phyloP scores from a whole-genome alignment of 2,329 filamentous ascomycete species.

The Chalara sp. region DNA sequence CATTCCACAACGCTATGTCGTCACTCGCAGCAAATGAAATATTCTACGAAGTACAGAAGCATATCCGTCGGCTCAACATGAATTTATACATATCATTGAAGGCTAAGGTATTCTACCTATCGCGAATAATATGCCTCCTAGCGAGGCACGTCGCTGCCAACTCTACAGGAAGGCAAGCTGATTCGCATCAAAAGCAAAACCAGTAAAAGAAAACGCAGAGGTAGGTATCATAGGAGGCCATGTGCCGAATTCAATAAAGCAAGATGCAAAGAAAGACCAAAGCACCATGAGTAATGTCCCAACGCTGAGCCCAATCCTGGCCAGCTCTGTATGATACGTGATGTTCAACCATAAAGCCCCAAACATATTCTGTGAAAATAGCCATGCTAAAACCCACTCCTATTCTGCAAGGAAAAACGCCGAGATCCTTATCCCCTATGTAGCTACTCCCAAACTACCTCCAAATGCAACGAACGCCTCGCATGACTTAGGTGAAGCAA shows the following conservation, averaged over 20 bases:
- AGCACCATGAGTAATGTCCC: constrained; percentile 7
- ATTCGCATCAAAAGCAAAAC: neutral
- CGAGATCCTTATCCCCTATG: constrained; percentile 12
- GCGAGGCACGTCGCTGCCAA: too few relatives aligned
- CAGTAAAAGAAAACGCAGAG: constrained; percentile 8
- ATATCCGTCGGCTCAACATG: too few relatives aligned
- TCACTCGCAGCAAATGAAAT: too few relatives aligned
- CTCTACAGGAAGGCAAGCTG: too few relatives aligned
- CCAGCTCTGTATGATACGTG: too few relatives aligned
- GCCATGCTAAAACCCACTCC: constrained; percentile 4
- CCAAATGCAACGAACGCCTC: constrained; percentile 27
- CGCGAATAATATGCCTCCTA: too few relatives aligned
- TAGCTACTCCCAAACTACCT: constrained; percentile 15
- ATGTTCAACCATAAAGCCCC: neutral
- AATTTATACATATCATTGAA: too few relatives aligned
- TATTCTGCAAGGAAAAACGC: constrained; percentile 23
- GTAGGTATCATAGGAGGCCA: constrained; percentile 5
- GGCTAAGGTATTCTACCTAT: too few relatives aligned
- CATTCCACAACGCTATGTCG: too few relatives aligned
- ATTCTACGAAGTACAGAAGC: too few relatives aligned
- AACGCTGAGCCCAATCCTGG: too few relatives aligned
- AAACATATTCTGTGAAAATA: neutral
- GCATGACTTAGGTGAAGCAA: constrained; percentile 4
- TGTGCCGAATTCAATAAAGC: neutral
- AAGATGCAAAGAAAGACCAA: constrained; percentile 7